phyloP scores from a whole-genome alignment of 108 stramenopile species.

The Nitzschia palea region DNA sequence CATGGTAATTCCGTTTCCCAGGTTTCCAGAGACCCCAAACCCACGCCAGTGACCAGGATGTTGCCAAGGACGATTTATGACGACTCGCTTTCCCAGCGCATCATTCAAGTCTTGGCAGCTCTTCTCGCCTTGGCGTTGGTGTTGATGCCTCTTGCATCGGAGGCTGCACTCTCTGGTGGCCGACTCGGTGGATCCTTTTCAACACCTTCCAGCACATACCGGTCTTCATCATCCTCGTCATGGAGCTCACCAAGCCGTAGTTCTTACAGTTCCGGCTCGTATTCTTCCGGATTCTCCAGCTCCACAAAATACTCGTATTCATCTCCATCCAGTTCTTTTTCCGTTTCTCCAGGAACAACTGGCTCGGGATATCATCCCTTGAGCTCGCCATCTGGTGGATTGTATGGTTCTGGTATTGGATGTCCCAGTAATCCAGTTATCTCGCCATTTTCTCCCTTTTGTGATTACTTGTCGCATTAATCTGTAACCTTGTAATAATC shows the following conservation, averaged over 20 bases:
- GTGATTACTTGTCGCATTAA: too few relatives aligned
- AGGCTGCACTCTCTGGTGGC: constrained; percentile 67
- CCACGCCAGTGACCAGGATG: too few relatives aligned
- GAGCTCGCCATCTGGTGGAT: constrained; percentile 48
- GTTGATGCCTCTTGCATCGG: constrained; percentile 35
- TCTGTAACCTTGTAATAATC: too few relatives aligned
- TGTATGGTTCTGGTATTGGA: constrained; percentile 46
- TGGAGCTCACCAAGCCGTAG: constrained; percentile 1
- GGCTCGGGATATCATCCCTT: constrained; percentile 47
- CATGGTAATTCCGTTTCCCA: too few relatives aligned
- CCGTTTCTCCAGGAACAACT: too few relatives aligned
- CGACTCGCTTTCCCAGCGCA: too few relatives aligned
- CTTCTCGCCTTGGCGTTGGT: constrained; percentile 14
- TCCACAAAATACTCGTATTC: too few relatives aligned
- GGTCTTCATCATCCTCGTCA: constrained; percentile 13
- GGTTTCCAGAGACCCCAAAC: too few relatives aligned
- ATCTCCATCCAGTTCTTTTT: too few relatives aligned
- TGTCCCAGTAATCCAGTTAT: constrained; percentile 15
- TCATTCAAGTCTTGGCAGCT: constrained; percentile 12
- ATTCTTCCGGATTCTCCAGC: constrained; percentile 23
- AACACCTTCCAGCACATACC: background rate
- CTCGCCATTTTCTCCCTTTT: constrained; percentile 45
- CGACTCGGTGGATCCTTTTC: constrained; percentile 70
- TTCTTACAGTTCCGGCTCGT: constrained; percentile 34
- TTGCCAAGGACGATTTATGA: too few relatives aligned